These are phyloP conservation scores for Saccharomycopsis synnaedendra DNA, from an alignment of 805 yeast genomes.

Conservation along the genomic window DNA sequence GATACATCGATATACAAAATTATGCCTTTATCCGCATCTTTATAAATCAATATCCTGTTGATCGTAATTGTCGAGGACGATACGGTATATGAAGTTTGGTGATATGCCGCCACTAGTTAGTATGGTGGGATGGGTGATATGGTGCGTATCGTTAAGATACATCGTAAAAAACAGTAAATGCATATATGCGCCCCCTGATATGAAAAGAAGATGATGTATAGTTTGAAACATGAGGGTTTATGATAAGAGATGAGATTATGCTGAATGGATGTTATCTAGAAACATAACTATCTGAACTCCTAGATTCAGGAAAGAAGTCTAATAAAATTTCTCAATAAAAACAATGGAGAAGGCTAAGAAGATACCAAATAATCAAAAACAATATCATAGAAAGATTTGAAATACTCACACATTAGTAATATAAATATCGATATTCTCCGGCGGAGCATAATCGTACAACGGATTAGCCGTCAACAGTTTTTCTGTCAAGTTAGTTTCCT, in stretches of 20 bases:
- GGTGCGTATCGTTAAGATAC: too few species aligned
- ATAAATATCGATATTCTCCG: conserved; percentile 88
- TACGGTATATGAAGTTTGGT: conserved; percentile 90
- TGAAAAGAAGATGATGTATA: too few species aligned
- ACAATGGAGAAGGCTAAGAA: background rate
- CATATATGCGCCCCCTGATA: too few species aligned
- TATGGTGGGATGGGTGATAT: background rate
- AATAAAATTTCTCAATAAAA: too few species aligned
- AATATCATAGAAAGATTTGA: conserved; percentile 7
- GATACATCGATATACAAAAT: too few species aligned
- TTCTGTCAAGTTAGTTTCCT: conserved; percentile 57
- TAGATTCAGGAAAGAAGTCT: too few species aligned
- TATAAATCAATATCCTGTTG: conserved; percentile 44
- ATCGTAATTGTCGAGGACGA: conserved; percentile 88
- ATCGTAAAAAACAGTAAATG: too few species aligned
- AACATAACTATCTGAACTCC: too few species aligned
- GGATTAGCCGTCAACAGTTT: conserved; percentile 80
- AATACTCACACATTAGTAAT: conserved; percentile 96
- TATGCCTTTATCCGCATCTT: background rate
- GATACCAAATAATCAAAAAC: background rate
- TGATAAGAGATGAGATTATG: too few species aligned
- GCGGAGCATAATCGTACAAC: conserved; percentile 79
- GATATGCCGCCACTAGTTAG: conserved; percentile 67
- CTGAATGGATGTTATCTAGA: too few species aligned
- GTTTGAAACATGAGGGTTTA: too few species aligned